phyloP scores from a whole-genome alignment of 1,284 basidiomycete genomes.

The Ganoderma boninense region DNA sequence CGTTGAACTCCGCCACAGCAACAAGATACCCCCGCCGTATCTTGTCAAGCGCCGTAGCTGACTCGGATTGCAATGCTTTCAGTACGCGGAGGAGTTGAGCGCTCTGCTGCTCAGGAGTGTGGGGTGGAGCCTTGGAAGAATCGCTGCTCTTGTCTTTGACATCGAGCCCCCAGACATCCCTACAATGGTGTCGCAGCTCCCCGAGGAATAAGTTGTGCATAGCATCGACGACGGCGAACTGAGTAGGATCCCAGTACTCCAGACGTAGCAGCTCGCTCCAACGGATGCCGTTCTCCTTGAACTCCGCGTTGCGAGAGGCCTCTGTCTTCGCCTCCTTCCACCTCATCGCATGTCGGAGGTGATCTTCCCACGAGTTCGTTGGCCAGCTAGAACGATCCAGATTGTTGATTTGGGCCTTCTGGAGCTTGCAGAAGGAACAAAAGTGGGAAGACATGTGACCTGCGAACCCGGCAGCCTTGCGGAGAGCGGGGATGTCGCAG shows the following conservation, averaged over 20 bases:
- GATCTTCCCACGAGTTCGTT: constrained; percentile 6
- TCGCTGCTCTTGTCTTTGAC: background rate
- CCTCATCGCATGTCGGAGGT: constrained; percentile 25
- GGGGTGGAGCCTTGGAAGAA: background rate
- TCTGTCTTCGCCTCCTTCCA: constrained; percentile 41
- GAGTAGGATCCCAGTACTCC: constrained; percentile 47
- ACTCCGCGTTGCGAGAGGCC: constrained; percentile 30
- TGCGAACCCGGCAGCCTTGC: constrained; percentile 24
- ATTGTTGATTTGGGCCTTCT: constrained; percentile 6
- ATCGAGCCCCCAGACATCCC: constrained; percentile 13
- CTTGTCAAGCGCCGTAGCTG: too few species aligned
- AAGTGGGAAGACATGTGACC: constrained; percentile 19
- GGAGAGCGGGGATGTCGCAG: constrained; percentile 23
- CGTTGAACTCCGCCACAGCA: too few species aligned
- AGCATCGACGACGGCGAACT: constrained; percentile 24
- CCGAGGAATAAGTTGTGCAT: constrained; percentile 18
- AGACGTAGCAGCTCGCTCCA: constrained; percentile 47
- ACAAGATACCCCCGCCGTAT: too few species aligned
- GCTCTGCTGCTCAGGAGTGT: background rate
- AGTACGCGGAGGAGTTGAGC: background rate
- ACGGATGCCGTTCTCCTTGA: constrained; percentile 40
- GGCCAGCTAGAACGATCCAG: constrained; percentile 24
- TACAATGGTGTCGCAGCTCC: constrained; percentile 16
- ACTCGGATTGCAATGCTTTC: background rate
- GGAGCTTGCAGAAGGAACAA: constrained; percentile 29